Conservation (phyloP, 1,139 yeast genomes). For the Scheffersomyces insectosa region DNA sequence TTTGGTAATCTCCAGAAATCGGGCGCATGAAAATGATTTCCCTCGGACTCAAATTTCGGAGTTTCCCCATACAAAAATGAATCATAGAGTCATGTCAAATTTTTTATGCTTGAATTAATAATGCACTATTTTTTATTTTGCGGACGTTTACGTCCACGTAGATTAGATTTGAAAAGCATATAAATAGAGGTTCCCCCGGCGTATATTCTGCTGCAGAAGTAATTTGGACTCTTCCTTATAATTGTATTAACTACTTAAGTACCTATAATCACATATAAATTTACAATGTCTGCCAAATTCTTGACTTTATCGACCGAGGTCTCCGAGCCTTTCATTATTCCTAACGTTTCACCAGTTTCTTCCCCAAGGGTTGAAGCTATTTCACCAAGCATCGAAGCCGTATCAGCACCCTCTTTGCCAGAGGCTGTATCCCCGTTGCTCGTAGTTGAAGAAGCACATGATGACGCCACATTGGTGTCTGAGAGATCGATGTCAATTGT, state of each 20-base stretch:
- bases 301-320: slow-evolving; percentile 57
- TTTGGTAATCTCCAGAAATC: background rate
- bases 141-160: slow-evolving; percentile 1
- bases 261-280: background rate
- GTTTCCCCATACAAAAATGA: background rate
- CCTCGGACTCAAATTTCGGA: slow-evolving; percentile 1
- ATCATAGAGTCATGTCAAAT: no score
- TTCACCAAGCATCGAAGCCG: slow-evolving; percentile 11
- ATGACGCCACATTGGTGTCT: background rate
- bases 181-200: background rate
- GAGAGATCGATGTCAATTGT: slow-evolving; percentile 27
- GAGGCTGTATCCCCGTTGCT: slow-evolving; percentile 12
- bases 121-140: background rate
- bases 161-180: background rate
- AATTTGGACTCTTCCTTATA: no score
- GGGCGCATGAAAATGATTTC: background rate
- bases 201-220: background rate
- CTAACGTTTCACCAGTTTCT: slow-evolving; percentile 61
- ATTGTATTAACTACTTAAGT: background rate
- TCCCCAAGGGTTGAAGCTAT: slow-evolving; percentile 26
- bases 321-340: slow-evolving; percentile 64
- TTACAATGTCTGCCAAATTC: slow-evolving; percentile 21
- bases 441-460: slow-evolving; percentile 12
- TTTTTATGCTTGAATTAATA: background rate
- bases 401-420: slow-evolving; percentile 2